Conservation (phyloP, 441 rosid species). For the Omphalea diandra region DNA sequence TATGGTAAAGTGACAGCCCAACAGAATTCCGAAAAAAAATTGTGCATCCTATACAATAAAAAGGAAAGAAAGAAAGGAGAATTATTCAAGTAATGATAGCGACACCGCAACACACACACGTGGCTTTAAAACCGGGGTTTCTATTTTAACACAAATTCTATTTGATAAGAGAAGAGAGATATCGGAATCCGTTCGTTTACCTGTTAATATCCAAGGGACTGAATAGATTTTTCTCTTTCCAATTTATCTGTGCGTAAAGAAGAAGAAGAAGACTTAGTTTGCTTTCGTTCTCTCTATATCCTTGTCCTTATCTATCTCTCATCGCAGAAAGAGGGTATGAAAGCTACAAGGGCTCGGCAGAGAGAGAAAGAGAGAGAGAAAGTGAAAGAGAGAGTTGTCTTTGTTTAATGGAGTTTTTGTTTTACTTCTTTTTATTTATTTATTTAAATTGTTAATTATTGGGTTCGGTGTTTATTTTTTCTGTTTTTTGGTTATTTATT, state of each 20-base stretch:
- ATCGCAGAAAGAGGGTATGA: slow-evolving; percentile 14
- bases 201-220: slow-evolving; percentile 12
- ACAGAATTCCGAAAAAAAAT: slow-evolving; percentile 22
- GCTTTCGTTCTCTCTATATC: slow-evolving; percentile 5
- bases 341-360: slow-evolving; percentile 12
- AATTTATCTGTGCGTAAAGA: neutral
- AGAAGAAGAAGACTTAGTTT: neutral
- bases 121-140: slow-evolving; percentile 14
- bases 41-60: slow-evolving; percentile 3
- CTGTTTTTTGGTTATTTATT: no score
- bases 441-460: no score
- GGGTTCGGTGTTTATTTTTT: neutral
- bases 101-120: slow-evolving; percentile 17
- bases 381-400: no score
- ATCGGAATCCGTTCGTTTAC: slow-evolving; percentile 21
- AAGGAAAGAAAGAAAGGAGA: no score
- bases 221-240: slow-evolving; percentile 1
- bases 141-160: no score
- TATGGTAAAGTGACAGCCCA: slow-evolving; percentile 43
- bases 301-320: slow-evolving; percentile 7
- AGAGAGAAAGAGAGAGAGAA: neutral
- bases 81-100: slow-evolving; percentile 15
- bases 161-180: neutral
- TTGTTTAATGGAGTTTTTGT: neutral
- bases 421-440: neutral